These are phyloP conservation scores for Paraurostyla sp. DNA, from an alignment of 73 alveolate genomes.

Conservation along the genomic window DNA sequence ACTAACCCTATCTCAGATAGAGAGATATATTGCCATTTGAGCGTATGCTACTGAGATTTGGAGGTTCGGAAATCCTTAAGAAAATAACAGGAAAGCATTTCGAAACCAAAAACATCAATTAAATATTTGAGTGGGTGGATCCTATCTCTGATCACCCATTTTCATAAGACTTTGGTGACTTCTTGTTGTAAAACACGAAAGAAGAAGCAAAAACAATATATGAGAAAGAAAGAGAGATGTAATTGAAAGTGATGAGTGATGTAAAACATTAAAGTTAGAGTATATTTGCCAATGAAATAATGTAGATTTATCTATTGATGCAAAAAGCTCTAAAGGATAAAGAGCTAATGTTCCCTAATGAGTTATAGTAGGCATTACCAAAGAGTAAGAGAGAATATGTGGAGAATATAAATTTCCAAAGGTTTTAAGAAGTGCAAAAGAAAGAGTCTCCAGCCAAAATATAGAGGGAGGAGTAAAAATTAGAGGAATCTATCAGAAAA, in stretches of 20 bases:
- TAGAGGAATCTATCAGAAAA: not conserved
- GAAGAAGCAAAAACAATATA: not conserved
- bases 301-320: not conserved
- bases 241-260: not conserved
- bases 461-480: not conserved
- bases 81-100: constrained; percentile 10
- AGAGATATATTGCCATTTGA: constrained; percentile 29
- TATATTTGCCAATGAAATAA: constrained; percentile 29
- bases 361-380: constrained; percentile 7
- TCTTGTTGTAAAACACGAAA: not conserved
- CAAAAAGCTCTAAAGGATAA: not conserved
- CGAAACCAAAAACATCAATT: not conserved
- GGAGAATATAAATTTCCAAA: constrained; percentile 36
- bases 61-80: constrained; percentile 24
- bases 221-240: constrained; percentile 24
- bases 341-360: not conserved
- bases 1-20: constrained; percentile 7
- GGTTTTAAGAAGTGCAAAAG: not conserved
- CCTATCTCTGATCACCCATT: not conserved
- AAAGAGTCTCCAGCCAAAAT: too few species aligned
- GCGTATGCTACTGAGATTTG: constrained; percentile 1
- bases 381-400: constrained; percentile 17
- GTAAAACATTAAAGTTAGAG: not conserved
- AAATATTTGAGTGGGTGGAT: constrained; percentile 42
- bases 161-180: not conserved